Evolutionary conservation across 768 basidiomycete species (phyloP).

Genomic region (Lactarius hatsudake): DNA sequence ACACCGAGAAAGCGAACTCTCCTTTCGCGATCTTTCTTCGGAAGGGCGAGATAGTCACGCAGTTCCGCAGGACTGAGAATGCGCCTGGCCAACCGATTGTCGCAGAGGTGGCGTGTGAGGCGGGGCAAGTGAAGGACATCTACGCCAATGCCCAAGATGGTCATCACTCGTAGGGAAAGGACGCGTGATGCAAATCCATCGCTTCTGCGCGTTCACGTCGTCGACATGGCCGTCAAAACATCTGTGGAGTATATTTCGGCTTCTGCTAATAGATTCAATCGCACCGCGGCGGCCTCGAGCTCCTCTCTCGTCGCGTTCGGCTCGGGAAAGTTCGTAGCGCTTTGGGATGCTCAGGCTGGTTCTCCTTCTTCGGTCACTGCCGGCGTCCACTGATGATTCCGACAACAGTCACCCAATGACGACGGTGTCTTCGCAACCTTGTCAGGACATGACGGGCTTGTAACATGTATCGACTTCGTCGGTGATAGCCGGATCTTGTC

Average conservation of each 20-base stretch:
- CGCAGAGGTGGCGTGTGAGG: slow-evolving; percentile 50
- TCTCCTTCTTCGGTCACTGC: background rate
- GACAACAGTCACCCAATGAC: slow-evolving; percentile 33
- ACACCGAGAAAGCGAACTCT: slow-evolving; percentile 61
- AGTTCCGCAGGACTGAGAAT: slow-evolving; percentile 58
- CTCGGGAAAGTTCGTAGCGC: slow-evolving; percentile 50
- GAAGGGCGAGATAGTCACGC: slow-evolving; percentile 39
- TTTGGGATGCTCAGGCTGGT: slow-evolving; percentile 55
- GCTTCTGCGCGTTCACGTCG: background rate
- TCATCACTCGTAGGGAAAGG: slow-evolving; percentile 40
- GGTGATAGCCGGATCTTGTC: slow-evolving; percentile 52
- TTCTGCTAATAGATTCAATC: slow-evolving; percentile 46
- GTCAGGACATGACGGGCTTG: slow-evolving; percentile 65
- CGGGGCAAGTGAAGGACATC: slow-evolving; percentile 73
- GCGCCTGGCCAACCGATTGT: slow-evolving; percentile 52
- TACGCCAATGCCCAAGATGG: slow-evolving; percentile 71
- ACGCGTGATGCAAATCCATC: slow-evolving; percentile 5
- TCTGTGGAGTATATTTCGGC: slow-evolving; percentile 44
- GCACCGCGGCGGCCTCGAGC: slow-evolving; percentile 38
- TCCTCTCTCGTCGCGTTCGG: slow-evolving; percentile 53
- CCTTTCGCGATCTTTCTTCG: slow-evolving; percentile 27
- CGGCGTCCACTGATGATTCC: slow-evolving; percentile 7
- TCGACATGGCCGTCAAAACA: slow-evolving; percentile 18
- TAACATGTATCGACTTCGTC: slow-evolving; percentile 77
- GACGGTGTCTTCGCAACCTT: slow-evolving; percentile 66